phyloP scores from a whole-genome alignment of 208 protist genomes.

The Leptomonas pyrrhocoris region DNA sequence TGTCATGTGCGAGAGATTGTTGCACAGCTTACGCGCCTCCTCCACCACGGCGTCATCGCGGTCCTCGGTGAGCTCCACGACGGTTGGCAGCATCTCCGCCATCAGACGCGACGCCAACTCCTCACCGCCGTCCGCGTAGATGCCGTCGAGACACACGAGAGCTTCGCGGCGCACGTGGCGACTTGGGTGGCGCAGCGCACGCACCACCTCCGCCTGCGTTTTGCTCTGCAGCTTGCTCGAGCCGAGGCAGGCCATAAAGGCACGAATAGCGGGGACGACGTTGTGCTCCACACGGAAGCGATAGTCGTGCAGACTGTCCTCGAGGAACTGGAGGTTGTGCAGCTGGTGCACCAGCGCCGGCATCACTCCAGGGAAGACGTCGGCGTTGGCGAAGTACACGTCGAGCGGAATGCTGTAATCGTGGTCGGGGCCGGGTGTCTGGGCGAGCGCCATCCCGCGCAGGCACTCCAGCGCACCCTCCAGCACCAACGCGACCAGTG shows the following conservation, averaged over 20 bases:
- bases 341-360: conserved; percentile 82
- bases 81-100: conserved; percentile 88
- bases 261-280: conserved; percentile 76
- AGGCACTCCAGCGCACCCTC: conserved; percentile 76
- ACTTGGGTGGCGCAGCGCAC: conserved; percentile 75
- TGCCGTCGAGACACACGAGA: conserved; percentile 70
- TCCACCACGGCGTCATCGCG: conserved; percentile 80
- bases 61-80: conserved; percentile 91
- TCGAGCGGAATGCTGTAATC: conserved; percentile 78
- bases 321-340: conserved; percentile 70
- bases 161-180: conserved; percentile 69
- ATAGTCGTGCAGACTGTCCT: conserved; percentile 70
- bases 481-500: conserved; percentile 64
- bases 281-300: conserved; percentile 68
- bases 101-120: conserved; percentile 88
- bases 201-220: conserved; percentile 83
- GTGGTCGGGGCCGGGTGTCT: conserved; percentile 74
- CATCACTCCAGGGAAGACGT: conserved; percentile 88
- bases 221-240: conserved; percentile 82
- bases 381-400: conserved; percentile 70
- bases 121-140: conserved; percentile 91
- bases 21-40: conserved; percentile 79
- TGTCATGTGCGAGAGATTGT: conserved; percentile 85
- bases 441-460: conserved; percentile 70
- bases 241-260: conserved; percentile 77